Evolutionary conservation across 805 yeast genomes (phyloP).

Genomic region (Candida manassasensis): DNA sequence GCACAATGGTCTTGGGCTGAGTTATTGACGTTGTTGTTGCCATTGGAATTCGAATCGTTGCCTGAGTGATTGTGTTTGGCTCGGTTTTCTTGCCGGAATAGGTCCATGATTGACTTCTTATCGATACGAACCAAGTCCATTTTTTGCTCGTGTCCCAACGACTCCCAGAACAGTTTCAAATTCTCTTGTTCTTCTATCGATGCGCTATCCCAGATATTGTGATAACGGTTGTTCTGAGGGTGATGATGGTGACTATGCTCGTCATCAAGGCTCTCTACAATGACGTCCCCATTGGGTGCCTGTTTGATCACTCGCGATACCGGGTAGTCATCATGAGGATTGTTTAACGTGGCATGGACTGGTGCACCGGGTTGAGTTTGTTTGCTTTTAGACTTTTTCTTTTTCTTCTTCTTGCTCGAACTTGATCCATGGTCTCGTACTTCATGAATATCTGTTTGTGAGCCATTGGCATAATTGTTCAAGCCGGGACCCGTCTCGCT

Average conservation of each 20-base stretch:
- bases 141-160: slow-evolving; percentile 56
- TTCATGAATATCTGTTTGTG: slow-evolving; percentile 5
- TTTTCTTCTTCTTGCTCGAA: slow-evolving; percentile 11
- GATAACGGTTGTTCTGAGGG: slow-evolving; percentile 4
- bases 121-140: slow-evolving; percentile 60
- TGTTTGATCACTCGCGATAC: slow-evolving; percentile 65
- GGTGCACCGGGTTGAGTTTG: slow-evolving; percentile 14
- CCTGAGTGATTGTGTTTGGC: slow-evolving; percentile 6
- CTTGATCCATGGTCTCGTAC: neutral
- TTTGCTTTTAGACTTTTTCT: slow-evolving; percentile 32
- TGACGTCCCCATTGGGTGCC: slow-evolving; percentile 71
- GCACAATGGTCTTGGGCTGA: slow-evolving; percentile 39
- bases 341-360: slow-evolving; percentile 44
- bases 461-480: slow-evolving; percentile 6
- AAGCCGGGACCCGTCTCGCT: slow-evolving; percentile 11
- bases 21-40: slow-evolving; percentile 7
- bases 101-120: slow-evolving; percentile 61
- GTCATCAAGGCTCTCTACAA: slow-evolving; percentile 55
- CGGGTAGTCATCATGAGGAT: slow-evolving; percentile 64
- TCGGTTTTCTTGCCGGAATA: slow-evolving; percentile 45
- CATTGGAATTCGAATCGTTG: neutral
- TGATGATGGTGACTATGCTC: slow-evolving; percentile 11
- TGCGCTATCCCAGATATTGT: slow-evolving; percentile 44
- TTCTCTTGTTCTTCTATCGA: slow-evolving; percentile 48
- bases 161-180: slow-evolving; percentile 60